Base-by-base conservation (phyloP, 2,329 filamentous ascomycete genomes). In the Xylaria sp. region DNA sequence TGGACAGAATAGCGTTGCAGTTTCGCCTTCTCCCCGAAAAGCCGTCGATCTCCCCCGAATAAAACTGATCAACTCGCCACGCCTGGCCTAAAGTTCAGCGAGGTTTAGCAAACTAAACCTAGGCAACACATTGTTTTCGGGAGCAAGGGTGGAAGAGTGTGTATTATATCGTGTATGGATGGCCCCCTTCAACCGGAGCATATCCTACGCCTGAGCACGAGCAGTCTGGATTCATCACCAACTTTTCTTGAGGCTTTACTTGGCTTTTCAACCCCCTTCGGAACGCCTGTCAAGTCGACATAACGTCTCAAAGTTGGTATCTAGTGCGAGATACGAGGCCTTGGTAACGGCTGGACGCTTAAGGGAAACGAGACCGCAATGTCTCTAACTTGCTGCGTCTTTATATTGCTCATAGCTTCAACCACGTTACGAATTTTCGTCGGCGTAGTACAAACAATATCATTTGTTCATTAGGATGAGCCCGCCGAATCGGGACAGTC, bases 61-160 rank as follows among this genome's bases (percentile, higher is more conserved):
- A 63, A 69, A 72, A 71, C 57, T 80, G 70, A 67, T 76, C 69
- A 72, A 73, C 37, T 84, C 75, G 76, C 82, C 57, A 79, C 79
- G 64, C 77, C 47, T 40, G 12, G 80, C 27, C 77, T 78, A 59
- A 80, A 37, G 8, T 25, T 51, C 13, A 32, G 10, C 9, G 16
- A 53, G 12, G 27, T 32, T 16, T 18, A 9, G 37, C 16, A 18
- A 51, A 48, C 5, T 21, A 18, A 5, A 13, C 1, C n/a, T 21
- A 54, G 13, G 16, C n/a, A 35, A n/a, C 25, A n/a, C 32, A 18
- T 27, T 23, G 9, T 18, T 55, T 35, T 21, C 21, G 50, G 42
- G 13, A 44, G 40, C 21, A 8, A 37, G 40, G 37, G 12, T 37
- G 13, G 5, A 53, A 53, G 57, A 53, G 16, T 27, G 44, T 63